phyloP scores from a whole-genome alignment of 2,329 filamentous ascomycete genomes.

The Penicillium sp. region DNA sequence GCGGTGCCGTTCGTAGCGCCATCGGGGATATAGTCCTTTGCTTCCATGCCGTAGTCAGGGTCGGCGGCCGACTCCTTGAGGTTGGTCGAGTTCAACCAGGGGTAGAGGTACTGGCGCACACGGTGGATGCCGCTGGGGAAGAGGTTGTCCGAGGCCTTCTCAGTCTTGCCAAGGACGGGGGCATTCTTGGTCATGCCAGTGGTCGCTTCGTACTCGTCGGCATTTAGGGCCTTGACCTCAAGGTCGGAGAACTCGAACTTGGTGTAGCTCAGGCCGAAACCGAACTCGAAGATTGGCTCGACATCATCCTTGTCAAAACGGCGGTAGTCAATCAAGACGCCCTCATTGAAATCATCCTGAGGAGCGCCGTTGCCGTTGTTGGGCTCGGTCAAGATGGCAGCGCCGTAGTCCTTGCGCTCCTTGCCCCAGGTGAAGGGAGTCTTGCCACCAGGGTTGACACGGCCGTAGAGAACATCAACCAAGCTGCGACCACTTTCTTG shows the following conservation, averaged over 20 bases:
- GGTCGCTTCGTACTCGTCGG: slow-evolving; percentile 56
- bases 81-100: slow-evolving; percentile 65
- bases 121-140: slow-evolving; percentile 58
- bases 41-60: slow-evolving; percentile 57
- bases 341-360: slow-evolving; percentile 63
- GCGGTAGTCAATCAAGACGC: slow-evolving; percentile 61
- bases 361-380: slow-evolving; percentile 61
- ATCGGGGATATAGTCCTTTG: slow-evolving; percentile 55
- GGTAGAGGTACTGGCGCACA: slow-evolving; percentile 63
- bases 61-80: slow-evolving; percentile 56
- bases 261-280: slow-evolving; percentile 66
- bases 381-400: slow-evolving; percentile 59
- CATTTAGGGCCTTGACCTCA: slow-evolving; percentile 50
- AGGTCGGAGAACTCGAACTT: slow-evolving; percentile 64
- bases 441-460: slow-evolving; percentile 65
- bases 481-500: slow-evolving; percentile 77
- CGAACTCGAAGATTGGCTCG: slow-evolving; percentile 65
- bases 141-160: slow-evolving; percentile 56
- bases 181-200: slow-evolving; percentile 58
- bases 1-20: slow-evolving; percentile 57
- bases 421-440: slow-evolving; percentile 64
- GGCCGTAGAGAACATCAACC: slow-evolving; percentile 73
- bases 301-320: slow-evolving; percentile 59
- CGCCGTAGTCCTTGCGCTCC: slow-evolving; percentile 58
- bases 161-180: slow-evolving; percentile 55